These are phyloP conservation scores for Tolypocladium ovalisporum DNA, from an alignment of 2,329 filamentous ascomycete genomes.

Conservation along the genomic window DNA sequence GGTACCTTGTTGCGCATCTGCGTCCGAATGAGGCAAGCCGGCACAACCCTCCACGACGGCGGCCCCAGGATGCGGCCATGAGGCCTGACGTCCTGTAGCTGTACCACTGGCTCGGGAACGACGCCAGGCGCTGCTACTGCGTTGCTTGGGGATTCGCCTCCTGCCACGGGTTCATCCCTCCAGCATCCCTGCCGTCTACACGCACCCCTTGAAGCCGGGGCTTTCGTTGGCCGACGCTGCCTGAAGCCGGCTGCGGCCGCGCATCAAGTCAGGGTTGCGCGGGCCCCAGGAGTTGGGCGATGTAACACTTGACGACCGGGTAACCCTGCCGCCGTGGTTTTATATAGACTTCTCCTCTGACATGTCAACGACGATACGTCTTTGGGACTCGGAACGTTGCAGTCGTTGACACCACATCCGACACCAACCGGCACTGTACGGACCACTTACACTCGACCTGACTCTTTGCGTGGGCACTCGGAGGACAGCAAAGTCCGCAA, in stretches of 20 bases:
- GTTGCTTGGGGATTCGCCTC: not conserved
- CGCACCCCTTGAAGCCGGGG: not conserved
- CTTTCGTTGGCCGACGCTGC: not conserved
- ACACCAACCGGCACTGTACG: not conserved
- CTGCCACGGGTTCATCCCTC: not conserved
- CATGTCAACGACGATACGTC: not conserved
- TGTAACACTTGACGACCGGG: not conserved
- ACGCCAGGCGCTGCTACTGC: not conserved
- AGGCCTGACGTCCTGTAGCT: slow-evolving; percentile 2
- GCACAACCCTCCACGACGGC: not conserved
- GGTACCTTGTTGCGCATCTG: not conserved
- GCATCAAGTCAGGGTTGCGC: not conserved
- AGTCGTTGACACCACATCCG: not conserved
- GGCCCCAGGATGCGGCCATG: not conserved
- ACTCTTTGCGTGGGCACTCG: too few relatives aligned
- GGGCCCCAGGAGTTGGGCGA: not conserved
- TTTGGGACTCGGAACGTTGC: not conserved
- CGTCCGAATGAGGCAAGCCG: not conserved
- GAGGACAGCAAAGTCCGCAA: not conserved
- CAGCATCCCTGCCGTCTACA: not conserved
- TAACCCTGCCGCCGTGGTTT: not conserved
- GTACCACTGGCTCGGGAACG: slow-evolving; percentile 3
- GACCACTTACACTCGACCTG: not conserved
- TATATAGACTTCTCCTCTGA: not conserved
- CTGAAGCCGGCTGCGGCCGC: not conserved